These are phyloP conservation scores for Secale cereale DNA, from an alignment of 176 grass and related monocot genomes.

Conservation along the genomic window DNA sequence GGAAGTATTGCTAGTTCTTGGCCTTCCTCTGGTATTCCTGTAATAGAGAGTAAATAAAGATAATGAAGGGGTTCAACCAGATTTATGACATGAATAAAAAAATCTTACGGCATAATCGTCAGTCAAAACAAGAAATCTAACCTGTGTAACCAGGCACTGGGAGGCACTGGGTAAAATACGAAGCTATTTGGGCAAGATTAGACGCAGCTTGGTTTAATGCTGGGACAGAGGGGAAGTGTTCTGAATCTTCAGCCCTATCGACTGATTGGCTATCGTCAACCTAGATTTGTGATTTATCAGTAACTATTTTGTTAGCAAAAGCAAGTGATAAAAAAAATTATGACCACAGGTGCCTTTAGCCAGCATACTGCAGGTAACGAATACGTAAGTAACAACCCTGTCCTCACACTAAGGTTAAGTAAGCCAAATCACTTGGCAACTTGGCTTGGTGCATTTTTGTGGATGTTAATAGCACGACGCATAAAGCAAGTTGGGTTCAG, in stretches of 20 bases:
- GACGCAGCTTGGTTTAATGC: slow-evolving; percentile 70
- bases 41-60: slow-evolving; percentile 6
- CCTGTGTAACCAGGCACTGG: slow-evolving; percentile 49
- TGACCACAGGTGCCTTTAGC: not conserved
- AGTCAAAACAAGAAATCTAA: slow-evolving; percentile 2
- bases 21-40: slow-evolving; percentile 42
- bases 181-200: slow-evolving; percentile 77
- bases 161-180: slow-evolving; percentile 78
- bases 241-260: slow-evolving; percentile 41
- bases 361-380: not conserved
- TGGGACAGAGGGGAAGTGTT: slow-evolving; percentile 49
- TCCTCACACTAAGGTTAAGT: not conserved
- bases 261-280: slow-evolving; percentile 48
- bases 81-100: not conserved
- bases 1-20: slow-evolving; percentile 49
- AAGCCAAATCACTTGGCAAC: not conserved
- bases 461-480: not conserved
- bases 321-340: not conserved
- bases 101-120: not conserved
- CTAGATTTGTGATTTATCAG: slow-evolving; percentile 39
- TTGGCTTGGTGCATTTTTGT: not conserved
- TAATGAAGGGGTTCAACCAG: not conserved
- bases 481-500: not conserved
- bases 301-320: not conserved
- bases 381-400: not conserved